These are phyloP conservation scores for Tephrocybe sp. DNA, from an alignment of 768 basidiomycete species.

Conservation along the genomic window DNA sequence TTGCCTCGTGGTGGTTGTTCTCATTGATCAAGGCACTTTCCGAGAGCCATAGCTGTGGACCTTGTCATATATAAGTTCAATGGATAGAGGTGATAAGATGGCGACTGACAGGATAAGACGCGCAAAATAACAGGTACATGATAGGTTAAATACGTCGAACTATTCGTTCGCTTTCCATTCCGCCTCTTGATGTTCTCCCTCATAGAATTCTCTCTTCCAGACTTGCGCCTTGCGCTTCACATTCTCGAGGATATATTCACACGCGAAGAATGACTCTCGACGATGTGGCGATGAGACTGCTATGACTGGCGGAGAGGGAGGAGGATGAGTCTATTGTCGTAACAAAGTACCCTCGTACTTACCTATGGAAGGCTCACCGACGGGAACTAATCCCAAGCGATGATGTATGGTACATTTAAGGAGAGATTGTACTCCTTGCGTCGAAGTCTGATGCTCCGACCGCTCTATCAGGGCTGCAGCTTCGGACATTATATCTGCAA, in stretches of 20 bases:
- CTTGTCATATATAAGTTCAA: no score
- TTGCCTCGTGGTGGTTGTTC: constrained; percentile 2
- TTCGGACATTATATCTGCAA: constrained; percentile 54
- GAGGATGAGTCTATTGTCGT: background rate
- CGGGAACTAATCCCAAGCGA: constrained; percentile 72
- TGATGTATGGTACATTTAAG: constrained; percentile 69
- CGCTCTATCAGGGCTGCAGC: constrained; percentile 38
- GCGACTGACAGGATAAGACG: no score
- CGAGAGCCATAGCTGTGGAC: background rate
- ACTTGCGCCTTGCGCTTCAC: constrained; percentile 83
- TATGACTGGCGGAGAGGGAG: constrained; percentile 44
- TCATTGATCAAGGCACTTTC: background rate
- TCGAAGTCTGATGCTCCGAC: constrained; percentile 37
- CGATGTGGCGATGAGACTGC: constrained; percentile 84
- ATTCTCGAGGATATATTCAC: constrained; percentile 82
- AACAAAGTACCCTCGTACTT: background rate
- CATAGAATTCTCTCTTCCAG: constrained; percentile 91
- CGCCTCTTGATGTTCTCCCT: constrained; percentile 59
- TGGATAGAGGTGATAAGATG: no score
- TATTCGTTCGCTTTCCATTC: constrained; percentile 68
- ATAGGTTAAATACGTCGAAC: background rate
- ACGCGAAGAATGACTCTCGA: constrained; percentile 74
- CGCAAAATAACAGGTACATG: no score
- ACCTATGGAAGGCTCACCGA: constrained; percentile 77
- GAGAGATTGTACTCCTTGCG: constrained; percentile 29